Base-by-base conservation (phyloP, 768 basidiomycete genomes). In the Kwoniella sp. region DNA sequence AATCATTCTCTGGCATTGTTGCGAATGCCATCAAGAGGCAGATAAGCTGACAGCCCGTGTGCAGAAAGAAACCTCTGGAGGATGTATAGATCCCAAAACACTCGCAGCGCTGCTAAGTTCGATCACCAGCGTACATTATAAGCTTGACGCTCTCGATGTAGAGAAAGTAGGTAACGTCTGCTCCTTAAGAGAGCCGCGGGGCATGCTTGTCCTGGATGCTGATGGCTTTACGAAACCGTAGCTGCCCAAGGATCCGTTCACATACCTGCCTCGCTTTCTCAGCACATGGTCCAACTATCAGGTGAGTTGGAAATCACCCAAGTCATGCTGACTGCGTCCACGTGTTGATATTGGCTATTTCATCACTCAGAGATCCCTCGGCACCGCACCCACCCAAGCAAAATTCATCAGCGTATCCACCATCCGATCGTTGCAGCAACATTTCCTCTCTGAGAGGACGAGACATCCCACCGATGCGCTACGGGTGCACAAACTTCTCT, bases 31-130 rank as follows among this genome's bases (percentile, higher is more conserved):
- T n/a, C n/a, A n/a, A n/a, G n/a, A n/a, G n/a, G n/a, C n/a, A n/a
- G n/a, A n/a, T n/a, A n/a, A 34, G 34, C 34, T 34, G 34, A 45
- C 41, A 45, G n/a, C n/a, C 15, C 3, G 17, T 17, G 8, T 25
- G 51, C 56, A 77, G 76, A 75, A 77, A 72, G 73, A 77, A 56
- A 75, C 73, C 0, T 68, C 64, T n/a, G 73, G 76, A 53, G 73
- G 76, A 8, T 77, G 75, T 55, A 77, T 77, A n/a, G 73, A 73
- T 54, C 73, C 73, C 2, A 71, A 68, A 37, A 73, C 76, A 0
- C 61, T 77, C 23, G 63, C 76, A 1, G 72, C 71, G 4, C 51
- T 77, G 45, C 63, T 77, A 26, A 71, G 73, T 37, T 71, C 71
- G 1, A 59, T 77, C 34, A 77, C 76, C 9, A 73, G 72, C 38